These are phyloP conservation scores for Venturia effusa DNA, from an alignment of 2,329 filamentous ascomycete species.

Conservation along the genomic window DNA sequence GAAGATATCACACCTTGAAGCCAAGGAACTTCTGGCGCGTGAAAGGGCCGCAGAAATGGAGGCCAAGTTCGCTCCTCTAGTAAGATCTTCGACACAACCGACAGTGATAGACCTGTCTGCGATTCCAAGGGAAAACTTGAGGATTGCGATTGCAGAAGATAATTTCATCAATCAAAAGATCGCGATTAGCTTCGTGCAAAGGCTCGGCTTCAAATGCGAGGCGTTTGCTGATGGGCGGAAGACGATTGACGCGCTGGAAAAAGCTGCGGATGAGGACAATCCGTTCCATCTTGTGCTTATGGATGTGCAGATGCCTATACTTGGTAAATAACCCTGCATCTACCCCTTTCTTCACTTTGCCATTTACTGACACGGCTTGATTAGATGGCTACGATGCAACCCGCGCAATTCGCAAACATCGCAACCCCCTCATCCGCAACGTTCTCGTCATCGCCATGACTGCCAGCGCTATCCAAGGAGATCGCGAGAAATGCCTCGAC, in stretches of 20 bases:
- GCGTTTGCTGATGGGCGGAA: conserved; percentile 85
- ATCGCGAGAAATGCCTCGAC: conserved; percentile 88
- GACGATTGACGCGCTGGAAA: conserved; percentile 74
- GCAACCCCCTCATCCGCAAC: conserved; percentile 63
- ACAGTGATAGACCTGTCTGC: conserved; percentile 53
- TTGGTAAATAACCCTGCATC: conserved; percentile 41
- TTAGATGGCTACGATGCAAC: conserved; percentile 60
- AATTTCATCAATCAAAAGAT: conserved; percentile 93
- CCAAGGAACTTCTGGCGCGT: conserved; percentile 24
- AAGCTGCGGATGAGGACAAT: conserved; percentile 55
- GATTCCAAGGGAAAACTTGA: conserved; percentile 65
- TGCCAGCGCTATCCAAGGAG: conserved; percentile 84
- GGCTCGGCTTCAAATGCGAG: conserved; percentile 76
- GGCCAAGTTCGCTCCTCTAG: conserved; percentile 40
- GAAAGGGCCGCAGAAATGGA: conserved; percentile 41
- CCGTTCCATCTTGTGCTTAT: conserved; percentile 89
- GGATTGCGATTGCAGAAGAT: conserved; percentile 89
- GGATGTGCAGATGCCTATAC: conserved; percentile 93
- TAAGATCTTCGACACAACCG: conserved; percentile 29
- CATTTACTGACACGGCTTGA: conserved; percentile 39
- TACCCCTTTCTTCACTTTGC: neutral
- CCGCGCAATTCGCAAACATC: conserved; percentile 66
- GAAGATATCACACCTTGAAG: conserved; percentile 58
- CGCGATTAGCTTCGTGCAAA: conserved; percentile 79
- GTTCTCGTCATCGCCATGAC: conserved; percentile 97